Base-by-base conservation (phyloP, 495 filamentous ascomycete species). In the Penicillium egyptiacum region DNA sequence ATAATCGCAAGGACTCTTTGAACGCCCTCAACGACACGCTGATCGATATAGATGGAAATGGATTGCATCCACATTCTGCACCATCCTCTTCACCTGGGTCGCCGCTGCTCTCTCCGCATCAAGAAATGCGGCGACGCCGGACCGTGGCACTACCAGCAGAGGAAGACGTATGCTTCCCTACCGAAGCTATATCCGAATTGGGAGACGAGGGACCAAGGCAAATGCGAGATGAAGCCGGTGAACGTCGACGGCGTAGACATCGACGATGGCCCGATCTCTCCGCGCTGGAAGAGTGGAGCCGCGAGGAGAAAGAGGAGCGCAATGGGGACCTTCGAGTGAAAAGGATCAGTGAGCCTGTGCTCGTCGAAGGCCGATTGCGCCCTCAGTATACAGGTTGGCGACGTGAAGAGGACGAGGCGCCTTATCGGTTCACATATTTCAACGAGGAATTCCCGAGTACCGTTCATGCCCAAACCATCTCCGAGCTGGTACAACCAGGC, bases 401-500 rank as follows among this genome's bases (percentile, higher is more conserved):
- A 69, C 81, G 86, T 23, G 86, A 88, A 55, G 90, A 94, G 61
- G 92, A 96, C 37, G 95, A 96, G 50, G 86, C 86, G 1, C 94
- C 94, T 0, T 98, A 95, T 67, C 84, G 94, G 42, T 98, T 96
- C 68, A 98, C 94, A 2, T 98, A 98, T 65, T 98, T 98, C 79
- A 97, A 96, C 68, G 94, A 98, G 64, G 91, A 96, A 59, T 90
- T 98, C 57, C 86, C 87, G 46, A 91, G 88, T 64, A 98, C 94
- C 0, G 94, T 98, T 59, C 94, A 98, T 69, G 92, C 90, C 20
- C 91, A 96, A 67, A 95, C 88, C 0, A 93, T 98, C 46, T 94
- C 91, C 11, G 94, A 96, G 65, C 78, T 98, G 26, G 81, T 92
- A 3, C 91, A 94, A 56, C 88, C 89, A 0, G 94, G 91, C 2